Percentiles rank a stretch among this genome's conserved stretches.
These are phyloP conservation scores for Ceratocystis lukuohia DNA, from an alignment of 2,329 filamentous ascomycete species.

Conservation along the genomic window DNA sequence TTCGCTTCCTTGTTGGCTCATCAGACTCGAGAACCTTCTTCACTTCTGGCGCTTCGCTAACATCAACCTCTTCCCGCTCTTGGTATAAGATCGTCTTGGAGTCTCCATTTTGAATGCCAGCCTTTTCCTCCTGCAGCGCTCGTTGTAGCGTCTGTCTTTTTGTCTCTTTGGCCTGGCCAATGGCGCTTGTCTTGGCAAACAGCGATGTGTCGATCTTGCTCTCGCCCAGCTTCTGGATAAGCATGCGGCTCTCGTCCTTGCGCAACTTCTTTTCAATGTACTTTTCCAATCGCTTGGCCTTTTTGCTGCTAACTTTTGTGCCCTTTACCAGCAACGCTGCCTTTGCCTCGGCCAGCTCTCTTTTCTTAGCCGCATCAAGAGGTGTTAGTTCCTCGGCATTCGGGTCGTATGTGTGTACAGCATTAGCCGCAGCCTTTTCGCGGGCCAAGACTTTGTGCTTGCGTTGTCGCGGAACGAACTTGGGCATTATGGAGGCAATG, in stretches of 20 bases:
- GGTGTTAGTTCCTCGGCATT: slow-evolving; percentile 31
- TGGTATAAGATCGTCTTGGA: slow-evolving; percentile 40
- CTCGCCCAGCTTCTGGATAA: slow-evolving; percentile 70
- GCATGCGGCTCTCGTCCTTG: slow-evolving; percentile 78
- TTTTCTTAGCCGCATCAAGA: slow-evolving; percentile 27
- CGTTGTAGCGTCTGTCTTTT: slow-evolving; percentile 55
- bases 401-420: slow-evolving; percentile 26
- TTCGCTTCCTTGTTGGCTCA: slow-evolving; percentile 24
- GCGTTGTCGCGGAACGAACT: slow-evolving; percentile 50
- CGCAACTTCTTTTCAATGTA: slow-evolving; percentile 79
- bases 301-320: slow-evolving; percentile 48
- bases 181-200: slow-evolving; percentile 61
- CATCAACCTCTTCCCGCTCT: slow-evolving; percentile 22
- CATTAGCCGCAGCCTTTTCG: slow-evolving; percentile 36
- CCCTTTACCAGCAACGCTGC: slow-evolving; percentile 42
- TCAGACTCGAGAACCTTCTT: slow-evolving; percentile 23
- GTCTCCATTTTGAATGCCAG: slow-evolving; percentile 44
- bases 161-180: slow-evolving; percentile 59
- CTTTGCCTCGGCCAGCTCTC: slow-evolving; percentile 41
- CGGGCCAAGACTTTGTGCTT: slow-evolving; percentile 58
- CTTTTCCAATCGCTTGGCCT: slow-evolving; percentile 53
- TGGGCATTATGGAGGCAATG: slow-evolving; percentile 16
- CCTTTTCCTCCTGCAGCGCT: slow-evolving; percentile 49
- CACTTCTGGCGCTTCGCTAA: slow-evolving; percentile 6
- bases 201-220: slow-evolving; percentile 70